Evolutionary conservation across 495 filamentous ascomycete genomes (phyloP).

Genomic region (Neurospora sp.): DNA sequence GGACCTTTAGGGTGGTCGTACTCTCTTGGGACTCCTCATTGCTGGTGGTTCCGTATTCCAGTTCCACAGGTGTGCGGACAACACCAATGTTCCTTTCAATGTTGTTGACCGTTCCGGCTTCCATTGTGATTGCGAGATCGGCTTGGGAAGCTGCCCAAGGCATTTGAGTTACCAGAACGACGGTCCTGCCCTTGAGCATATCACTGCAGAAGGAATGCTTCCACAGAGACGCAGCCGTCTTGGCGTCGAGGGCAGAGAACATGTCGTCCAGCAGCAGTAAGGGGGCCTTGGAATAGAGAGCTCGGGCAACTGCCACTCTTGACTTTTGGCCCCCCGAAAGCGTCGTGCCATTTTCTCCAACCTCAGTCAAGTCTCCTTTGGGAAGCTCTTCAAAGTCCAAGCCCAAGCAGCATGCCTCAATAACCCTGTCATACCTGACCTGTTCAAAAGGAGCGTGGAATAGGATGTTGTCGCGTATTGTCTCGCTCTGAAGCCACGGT

Average conservation of each 20-base stretch:
- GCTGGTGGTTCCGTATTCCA: not conserved
- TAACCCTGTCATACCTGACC: constrained; percentile 42
- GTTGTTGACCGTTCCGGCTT: constrained; percentile 28
- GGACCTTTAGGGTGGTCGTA: constrained; percentile 8
- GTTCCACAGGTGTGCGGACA: constrained; percentile 20
- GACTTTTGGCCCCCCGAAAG: constrained; percentile 64
- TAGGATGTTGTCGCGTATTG: constrained; percentile 47
- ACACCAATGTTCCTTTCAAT: constrained; percentile 26
- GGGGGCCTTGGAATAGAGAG: constrained; percentile 54
- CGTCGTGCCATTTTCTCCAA: constrained; percentile 58
- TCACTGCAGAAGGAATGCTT: constrained; percentile 43
- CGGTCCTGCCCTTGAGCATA: constrained; percentile 28
- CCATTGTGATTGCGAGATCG: constrained; percentile 30
- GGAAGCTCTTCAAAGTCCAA: constrained; percentile 44
- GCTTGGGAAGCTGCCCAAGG: constrained; percentile 38
- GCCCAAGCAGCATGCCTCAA: constrained; percentile 55
- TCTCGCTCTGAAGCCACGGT: constrained; percentile 47
- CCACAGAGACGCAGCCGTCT: constrained; percentile 39
- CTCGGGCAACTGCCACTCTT: constrained; percentile 57
- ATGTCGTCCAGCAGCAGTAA: constrained; percentile 62
- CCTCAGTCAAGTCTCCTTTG: constrained; percentile 45
- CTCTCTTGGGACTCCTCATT: constrained; percentile 7
- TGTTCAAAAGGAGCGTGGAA: constrained; percentile 41
- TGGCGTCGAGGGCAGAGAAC: constrained; percentile 50
- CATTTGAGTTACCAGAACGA: constrained; percentile 30